These are phyloP conservation scores for Aspergillus ellipticus DNA, from an alignment of 495 filamentous ascomycete genomes.

Conservation along the genomic window DNA sequence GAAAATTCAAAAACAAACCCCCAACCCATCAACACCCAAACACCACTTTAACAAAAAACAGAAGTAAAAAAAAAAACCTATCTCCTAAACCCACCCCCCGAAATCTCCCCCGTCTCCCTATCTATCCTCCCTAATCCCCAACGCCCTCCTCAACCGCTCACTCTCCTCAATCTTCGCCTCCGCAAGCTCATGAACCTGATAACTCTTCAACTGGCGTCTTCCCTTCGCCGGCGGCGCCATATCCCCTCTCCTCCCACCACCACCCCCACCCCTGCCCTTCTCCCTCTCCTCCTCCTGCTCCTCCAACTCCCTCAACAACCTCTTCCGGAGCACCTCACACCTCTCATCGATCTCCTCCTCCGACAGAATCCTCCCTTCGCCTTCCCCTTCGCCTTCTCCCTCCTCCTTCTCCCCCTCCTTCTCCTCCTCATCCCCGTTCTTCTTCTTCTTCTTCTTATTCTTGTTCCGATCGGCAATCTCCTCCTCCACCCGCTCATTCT, in stretches of 20 bases:
- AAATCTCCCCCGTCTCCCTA: conserved; percentile 82
- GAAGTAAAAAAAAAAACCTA: conserved; percentile 24
- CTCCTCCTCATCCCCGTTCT: conserved; percentile 43
- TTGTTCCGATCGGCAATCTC: conserved; percentile 8
- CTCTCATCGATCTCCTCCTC: conserved; percentile 41
- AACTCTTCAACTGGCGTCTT: conserved; percentile 66
- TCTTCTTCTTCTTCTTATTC: conserved; percentile 12
- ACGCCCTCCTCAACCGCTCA: conserved; percentile 79
- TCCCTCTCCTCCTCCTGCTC: conserved; percentile 15
- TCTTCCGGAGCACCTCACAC: conserved; percentile 28
- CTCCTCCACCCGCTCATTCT: conserved; percentile 51
- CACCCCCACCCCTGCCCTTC: conserved; percentile 5
- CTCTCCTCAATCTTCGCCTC: conserved; percentile 96
- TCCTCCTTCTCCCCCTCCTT: conserved; percentile 65
- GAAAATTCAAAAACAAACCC: background rate
- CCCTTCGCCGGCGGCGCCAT: conserved; percentile 17
- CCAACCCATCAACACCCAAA: conserved; percentile 7
- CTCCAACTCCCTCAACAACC: conserved; percentile 33
- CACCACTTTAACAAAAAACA: background rate
- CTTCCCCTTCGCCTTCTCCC: conserved; percentile 49
- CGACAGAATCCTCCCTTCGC: conserved; percentile 57
- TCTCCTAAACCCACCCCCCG: conserved; percentile 40
- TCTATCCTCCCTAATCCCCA: conserved; percentile 89
- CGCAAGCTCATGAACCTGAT: conserved; percentile 95
- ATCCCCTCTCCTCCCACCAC: conserved; percentile 3